Percentiles rank a stretch among this genome's conserved stretches.
These are phyloP conservation scores for Mucor irregularis DNA, from an alignment of 371 early-diverging fungal species.

Conservation along the genomic window DNA sequence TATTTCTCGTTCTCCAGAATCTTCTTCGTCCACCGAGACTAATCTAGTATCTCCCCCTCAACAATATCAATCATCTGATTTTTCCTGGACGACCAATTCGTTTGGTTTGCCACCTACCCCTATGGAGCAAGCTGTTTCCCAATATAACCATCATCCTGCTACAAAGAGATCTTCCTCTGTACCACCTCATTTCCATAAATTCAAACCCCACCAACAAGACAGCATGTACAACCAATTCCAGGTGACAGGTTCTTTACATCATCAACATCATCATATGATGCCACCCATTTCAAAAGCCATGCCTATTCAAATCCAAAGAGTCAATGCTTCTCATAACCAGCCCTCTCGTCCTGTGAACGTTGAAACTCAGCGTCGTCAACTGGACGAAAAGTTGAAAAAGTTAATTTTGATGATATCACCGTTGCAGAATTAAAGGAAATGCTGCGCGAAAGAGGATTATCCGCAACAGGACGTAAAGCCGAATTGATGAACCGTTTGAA, in stretches of 20 bases:
- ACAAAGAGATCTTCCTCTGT: conserved; percentile 22
- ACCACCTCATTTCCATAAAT: conserved; percentile 17
- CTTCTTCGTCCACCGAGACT: conserved; percentile 23
- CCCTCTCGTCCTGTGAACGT: conserved; percentile 12
- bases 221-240: conserved; percentile 11
- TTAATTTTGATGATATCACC: conserved; percentile 73
- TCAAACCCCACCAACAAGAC: conserved; percentile 12
- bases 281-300: conserved; percentile 4
- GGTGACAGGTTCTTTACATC: not conserved
- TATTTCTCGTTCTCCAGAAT: conserved; percentile 26
- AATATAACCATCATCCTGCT: not conserved
- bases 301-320: conserved; percentile 28
- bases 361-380: conserved; percentile 19
- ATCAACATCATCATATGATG: not conserved
- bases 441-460: conserved; percentile 58
- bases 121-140: not conserved
- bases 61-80: conserved; percentile 7
- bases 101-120: no score
- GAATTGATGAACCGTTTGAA: conserved; percentile 60
- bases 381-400: conserved; percentile 46
- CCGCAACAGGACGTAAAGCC: conserved; percentile 66
- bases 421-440: conserved; percentile 71
- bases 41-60: conserved; percentile 24
- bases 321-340: not conserved
- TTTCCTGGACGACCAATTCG: not conserved